Base-by-base conservation (phyloP, 192 early-diverging fungal genomes). In the Pilobolus umbonatus region DNA sequence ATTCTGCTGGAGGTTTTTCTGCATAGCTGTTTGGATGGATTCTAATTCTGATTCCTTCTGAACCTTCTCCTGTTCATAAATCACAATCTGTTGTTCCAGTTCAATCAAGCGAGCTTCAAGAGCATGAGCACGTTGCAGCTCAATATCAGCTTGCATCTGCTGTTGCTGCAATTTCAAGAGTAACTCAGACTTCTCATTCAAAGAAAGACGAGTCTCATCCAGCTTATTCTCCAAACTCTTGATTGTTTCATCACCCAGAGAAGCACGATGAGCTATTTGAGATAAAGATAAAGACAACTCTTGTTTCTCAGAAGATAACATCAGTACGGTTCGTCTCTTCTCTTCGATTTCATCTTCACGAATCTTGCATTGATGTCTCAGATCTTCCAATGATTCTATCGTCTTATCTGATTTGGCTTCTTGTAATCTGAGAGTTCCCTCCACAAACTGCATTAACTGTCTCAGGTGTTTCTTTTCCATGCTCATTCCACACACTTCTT, bases 271-370 rank as follows among this genome's bases (percentile, higher is more conserved):
- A 17, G 42, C 28, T 14, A 68, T 44, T 5, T 21, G n/a, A 19
- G 39, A 45, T 14, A 61, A 24, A 31, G 43, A 45, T 0, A n/a
- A 28, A 7, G 63, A 49, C 19, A 62, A 19, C 2, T 57, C 36
- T 44, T 61, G 29, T 26, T 57, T 57, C 21, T 68, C 54, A 10
- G 53, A 17, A 21, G 59, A 54, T n/a, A 68, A 22, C 22, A 55
- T 38, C 1, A 36, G 45, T 0, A 62, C 42, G 15, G 60, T 62
- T 11, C 45, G 31, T 19, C 56, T 51, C 31, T 62, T 61, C 11
- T 35, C 59, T 54, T 71, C 69, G 25, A 65, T 45, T 14, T 65
- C 69, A 21, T 61, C 64, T 25, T 63, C 69, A 21, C 64, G 58
- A 3, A 61, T 47, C 19, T 51, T 52, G 30, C 62, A 62, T 19